phyloP scores from a whole-genome alignment of 2,329 filamentous ascomycete genomes.

The Sporothrix mexicana region DNA sequence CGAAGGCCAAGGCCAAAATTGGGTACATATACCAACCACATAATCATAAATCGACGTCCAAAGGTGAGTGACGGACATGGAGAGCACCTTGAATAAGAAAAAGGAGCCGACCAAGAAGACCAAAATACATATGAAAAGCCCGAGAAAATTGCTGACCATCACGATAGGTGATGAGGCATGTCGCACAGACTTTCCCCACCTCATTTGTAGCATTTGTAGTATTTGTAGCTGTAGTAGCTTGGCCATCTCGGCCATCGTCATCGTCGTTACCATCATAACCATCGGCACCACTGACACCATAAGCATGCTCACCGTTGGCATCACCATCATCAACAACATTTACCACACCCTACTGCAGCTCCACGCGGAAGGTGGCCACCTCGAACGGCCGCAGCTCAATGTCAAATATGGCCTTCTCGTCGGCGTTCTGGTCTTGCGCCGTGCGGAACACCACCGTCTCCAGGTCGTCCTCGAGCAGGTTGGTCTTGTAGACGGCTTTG shows the following conservation, averaged over 20 bases:
- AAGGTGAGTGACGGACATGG: no score
- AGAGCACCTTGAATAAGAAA: background rate
- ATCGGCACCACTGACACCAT: no score
- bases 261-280: background rate
- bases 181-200: no score
- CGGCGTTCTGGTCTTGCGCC: constrained; percentile 43
- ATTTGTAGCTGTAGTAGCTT: background rate
- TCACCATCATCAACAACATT: background rate
- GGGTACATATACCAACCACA: no score
- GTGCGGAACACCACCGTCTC: constrained; percentile 63
- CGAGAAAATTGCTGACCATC: no score
- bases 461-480: constrained; percentile 85
- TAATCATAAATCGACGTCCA: background rate
- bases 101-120: background rate
- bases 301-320: background rate
- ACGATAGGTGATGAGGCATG: no score
- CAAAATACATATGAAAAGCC: no score
- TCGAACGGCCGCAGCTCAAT: constrained; percentile 80
- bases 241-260: background rate
- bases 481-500: constrained; percentile 79
- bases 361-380: constrained; percentile 70
- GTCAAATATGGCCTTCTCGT: constrained; percentile 51
- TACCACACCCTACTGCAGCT: constrained; percentile 32
- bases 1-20: no score
- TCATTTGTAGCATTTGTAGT: no score